Percentiles rank a stretch among this genome's conserved stretches.
Evolutionary conservation across 2,329 filamentous ascomycete genomes (phyloP).

Genomic region (Phialophora macrospora): DNA sequence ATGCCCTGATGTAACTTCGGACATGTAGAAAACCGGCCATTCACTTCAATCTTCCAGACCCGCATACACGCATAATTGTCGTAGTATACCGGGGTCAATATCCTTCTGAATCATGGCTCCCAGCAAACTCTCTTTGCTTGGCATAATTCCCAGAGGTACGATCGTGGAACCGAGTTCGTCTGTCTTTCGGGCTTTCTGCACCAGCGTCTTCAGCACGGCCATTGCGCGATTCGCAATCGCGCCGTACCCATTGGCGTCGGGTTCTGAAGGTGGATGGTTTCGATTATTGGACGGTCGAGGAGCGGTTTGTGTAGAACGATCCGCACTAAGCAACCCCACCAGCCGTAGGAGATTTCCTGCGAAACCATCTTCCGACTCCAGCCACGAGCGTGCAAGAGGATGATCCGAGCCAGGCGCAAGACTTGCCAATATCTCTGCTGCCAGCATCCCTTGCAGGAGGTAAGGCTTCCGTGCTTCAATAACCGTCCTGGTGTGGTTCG

Average conservation of each 20-base stretch:
- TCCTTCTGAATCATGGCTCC: slow-evolving; percentile 70
- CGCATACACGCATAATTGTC: slow-evolving; percentile 70
- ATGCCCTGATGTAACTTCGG: slow-evolving; percentile 6
- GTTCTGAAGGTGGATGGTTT: slow-evolving; percentile 44
- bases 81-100: slow-evolving; percentile 66
- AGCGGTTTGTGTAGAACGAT: slow-evolving; percentile 48
- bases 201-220: slow-evolving; percentile 68
- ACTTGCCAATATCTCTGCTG: slow-evolving; percentile 83
- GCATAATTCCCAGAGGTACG: slow-evolving; percentile 67
- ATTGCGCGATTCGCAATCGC: slow-evolving; percentile 70
- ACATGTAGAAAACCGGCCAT: slow-evolving; percentile 3
- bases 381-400: slow-evolving; percentile 76
- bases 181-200: slow-evolving; percentile 66
- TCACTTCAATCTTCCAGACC: slow-evolving; percentile 52
- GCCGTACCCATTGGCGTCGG: slow-evolving; percentile 49
- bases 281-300: slow-evolving; percentile 46
- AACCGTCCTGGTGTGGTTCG: slow-evolving; percentile 63
- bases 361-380: slow-evolving; percentile 82
- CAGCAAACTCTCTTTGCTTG: slow-evolving; percentile 69
- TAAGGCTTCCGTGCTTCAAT: slow-evolving; percentile 85
- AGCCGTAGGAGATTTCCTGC: slow-evolving; percentile 78
- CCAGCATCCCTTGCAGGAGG: slow-evolving; percentile 88
- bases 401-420: slow-evolving; percentile 74
- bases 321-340: slow-evolving; percentile 71
- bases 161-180: slow-evolving; percentile 57